Percentiles rank a stretch among this genome's conserved stretches.
Evolutionary conservation across 2,329 filamentous ascomycete genomes (phyloP).

Genomic region (Metarhizium anisopliae): DNA sequence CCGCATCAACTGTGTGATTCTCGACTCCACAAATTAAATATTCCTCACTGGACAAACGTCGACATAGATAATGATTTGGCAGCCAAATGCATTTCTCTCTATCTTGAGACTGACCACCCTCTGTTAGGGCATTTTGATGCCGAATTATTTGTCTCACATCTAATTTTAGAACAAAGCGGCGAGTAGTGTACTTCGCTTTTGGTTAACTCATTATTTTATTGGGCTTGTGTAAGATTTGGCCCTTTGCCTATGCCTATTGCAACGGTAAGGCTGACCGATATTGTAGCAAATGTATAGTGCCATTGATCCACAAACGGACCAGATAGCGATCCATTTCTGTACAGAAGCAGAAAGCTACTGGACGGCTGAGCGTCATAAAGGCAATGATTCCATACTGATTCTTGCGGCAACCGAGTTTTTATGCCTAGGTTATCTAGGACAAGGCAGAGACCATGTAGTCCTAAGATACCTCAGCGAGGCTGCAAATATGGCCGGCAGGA

Average conservation of each 20-base stretch:
- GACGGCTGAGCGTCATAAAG: conserved; percentile 10
- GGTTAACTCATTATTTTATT: conserved; percentile 24
- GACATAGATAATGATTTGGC: too few relatives aligned
- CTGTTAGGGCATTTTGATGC: conserved; percentile 27
- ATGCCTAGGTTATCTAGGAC: conserved; percentile 20
- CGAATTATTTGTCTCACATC: conserved; percentile 23
- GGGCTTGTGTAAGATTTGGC: conserved; percentile 21
- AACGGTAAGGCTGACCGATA: background rate
- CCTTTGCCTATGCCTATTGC: too few relatives aligned
- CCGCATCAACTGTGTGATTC: conserved; percentile 14
- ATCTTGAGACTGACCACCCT: conserved; percentile 27
- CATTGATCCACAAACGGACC: conserved; percentile 16
- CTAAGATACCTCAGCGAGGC: conserved; percentile 17
- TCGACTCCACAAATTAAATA: conserved; percentile 15
- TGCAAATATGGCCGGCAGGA: conserved; percentile 15
- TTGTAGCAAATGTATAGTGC: conserved; percentile 25
- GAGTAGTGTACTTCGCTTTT: conserved; percentile 25
- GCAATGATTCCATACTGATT: conserved; percentile 13
- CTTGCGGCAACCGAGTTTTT: conserved; percentile 22
- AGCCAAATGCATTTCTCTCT: conserved; percentile 23
- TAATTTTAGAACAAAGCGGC: conserved; percentile 12
- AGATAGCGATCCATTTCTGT: conserved; percentile 13
- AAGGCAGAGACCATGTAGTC: conserved; percentile 20
- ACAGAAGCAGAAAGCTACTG: conserved; percentile 18
- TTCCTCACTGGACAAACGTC: conserved; percentile 23